Evolutionary conservation across 2,329 filamentous ascomycete genomes (phyloP).

Genomic region (Penicillium palitans): DNA sequence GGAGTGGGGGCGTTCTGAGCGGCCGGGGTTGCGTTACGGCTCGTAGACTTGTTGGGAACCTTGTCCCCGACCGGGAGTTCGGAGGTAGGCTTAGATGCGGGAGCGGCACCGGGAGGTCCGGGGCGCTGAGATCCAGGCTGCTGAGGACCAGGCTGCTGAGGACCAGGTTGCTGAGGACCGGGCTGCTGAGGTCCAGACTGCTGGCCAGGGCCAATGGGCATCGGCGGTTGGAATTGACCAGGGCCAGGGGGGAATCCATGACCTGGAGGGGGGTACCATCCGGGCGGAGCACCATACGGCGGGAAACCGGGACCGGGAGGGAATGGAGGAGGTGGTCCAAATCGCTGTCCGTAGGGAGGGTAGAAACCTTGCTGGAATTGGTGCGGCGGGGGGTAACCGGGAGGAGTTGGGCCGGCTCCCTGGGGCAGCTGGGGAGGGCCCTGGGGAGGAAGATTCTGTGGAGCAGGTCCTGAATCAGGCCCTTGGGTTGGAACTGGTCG

Average conservation of each 20-base stretch:
- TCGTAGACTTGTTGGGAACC: constrained; percentile 36
- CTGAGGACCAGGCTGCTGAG: constrained; percentile 22
- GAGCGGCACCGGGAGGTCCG: constrained; percentile 31
- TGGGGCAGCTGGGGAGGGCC: constrained; percentile 50
- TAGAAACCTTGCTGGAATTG: constrained; percentile 46
- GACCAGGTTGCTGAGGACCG: constrained; percentile 38
- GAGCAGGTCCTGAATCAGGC: constrained; percentile 19
- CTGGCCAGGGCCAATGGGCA: constrained; percentile 57
- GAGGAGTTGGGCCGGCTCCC: constrained; percentile 36
- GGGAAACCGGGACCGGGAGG: constrained; percentile 66
- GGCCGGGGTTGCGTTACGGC: constrained; percentile 37
- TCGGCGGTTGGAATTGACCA: constrained; percentile 63
- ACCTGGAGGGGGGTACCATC: constrained; percentile 74
- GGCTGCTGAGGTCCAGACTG: constrained; percentile 39
- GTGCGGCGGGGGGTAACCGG: constrained; percentile 44
- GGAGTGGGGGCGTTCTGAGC: constrained; percentile 37
- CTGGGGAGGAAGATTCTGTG: constrained; percentile 40
- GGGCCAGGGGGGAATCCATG: constrained; percentile 71
- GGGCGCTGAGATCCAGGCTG: constrained; percentile 41
- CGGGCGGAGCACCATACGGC: constrained; percentile 71
- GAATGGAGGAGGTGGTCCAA: constrained; percentile 51
- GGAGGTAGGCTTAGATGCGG: constrained; percentile 41
- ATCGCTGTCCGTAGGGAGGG: constrained; percentile 49
- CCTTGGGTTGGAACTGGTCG: constrained; percentile 39
- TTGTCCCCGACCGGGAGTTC: constrained; percentile 47